phyloP scores from a whole-genome alignment of 2,329 filamentous ascomycete genomes.

The Aspergillus sp. region DNA sequence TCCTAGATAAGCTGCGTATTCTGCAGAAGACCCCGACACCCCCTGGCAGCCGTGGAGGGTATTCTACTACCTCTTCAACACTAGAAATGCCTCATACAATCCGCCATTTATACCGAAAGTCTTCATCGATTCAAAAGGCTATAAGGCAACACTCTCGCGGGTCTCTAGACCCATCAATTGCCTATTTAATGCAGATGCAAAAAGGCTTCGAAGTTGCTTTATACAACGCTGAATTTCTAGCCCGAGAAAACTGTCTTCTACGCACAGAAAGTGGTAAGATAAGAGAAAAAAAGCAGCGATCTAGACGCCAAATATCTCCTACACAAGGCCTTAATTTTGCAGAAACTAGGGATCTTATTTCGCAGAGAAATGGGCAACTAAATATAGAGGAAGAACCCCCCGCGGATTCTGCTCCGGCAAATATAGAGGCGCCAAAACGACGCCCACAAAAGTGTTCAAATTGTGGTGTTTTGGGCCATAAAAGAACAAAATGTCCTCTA shows the following conservation, averaged over 20 bases:
- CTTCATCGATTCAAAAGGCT: conserved; percentile 3
- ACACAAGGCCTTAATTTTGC: too few relatives aligned
- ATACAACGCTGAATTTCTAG: neutral
- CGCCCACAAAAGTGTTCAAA: conserved; percentile 5
- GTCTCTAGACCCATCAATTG: neutral
- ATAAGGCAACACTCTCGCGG: neutral
- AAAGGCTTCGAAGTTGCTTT: neutral
- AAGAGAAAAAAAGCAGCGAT: neutral
- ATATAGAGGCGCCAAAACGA: neutral
- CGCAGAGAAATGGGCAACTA: neutral
- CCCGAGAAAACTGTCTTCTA: neutral
- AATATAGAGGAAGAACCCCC: neutral
- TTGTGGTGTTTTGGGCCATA: neutral
- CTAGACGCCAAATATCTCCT: too few relatives aligned
- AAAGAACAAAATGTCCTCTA: neutral
- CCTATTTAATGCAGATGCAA: conserved; percentile 1
- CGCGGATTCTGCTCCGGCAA: neutral
- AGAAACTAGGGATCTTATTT: neutral
- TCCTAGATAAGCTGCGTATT: conserved; percentile 11
- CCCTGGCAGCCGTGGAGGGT: neutral
- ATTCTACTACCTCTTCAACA: neutral
- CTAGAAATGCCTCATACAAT: conserved; percentile 6
- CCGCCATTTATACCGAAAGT: conserved; percentile 4
- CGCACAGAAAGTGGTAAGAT: neutral
- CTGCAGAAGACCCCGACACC: neutral